Percentiles rank a stretch among this genome's conserved stretches.
These are phyloP conservation scores for Pistacia integerrima DNA, from an alignment of 345 rosid genomes.

Conservation along the genomic window DNA sequence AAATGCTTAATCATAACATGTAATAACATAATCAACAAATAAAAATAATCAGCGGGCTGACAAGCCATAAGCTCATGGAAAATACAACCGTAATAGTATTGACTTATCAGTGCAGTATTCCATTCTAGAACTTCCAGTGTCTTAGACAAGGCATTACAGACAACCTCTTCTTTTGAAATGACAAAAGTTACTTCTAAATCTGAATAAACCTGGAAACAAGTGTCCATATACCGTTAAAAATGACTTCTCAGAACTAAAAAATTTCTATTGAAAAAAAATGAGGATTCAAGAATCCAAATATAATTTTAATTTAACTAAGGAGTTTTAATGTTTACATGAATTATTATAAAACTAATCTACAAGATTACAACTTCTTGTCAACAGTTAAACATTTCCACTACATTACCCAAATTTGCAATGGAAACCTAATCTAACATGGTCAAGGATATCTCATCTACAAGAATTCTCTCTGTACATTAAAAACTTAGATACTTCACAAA, in stretches of 20 bases:
- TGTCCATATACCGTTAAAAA: background rate
- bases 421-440: background rate
- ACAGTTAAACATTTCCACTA: too few relatives aligned
- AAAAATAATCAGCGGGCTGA: constrained; percentile 60
- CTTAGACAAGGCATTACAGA: constrained; percentile 78
- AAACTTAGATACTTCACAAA: background rate
- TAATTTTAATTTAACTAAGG: background rate
- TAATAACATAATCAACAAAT: too few relatives aligned
- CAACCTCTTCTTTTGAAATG: constrained; percentile 63
- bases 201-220: constrained; percentile 77
- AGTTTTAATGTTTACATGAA: background rate
- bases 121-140: constrained; percentile 95
- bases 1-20: too few relatives aligned
- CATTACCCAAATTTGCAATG: too few relatives aligned
- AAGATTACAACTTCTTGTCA: too few relatives aligned
- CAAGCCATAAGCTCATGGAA: constrained; percentile 95
- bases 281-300: background rate
- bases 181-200: constrained; percentile 97
- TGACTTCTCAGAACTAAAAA: too few relatives aligned
- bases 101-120: constrained; percentile 76
- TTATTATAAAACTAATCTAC: background rate
- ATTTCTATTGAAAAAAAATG: too few relatives aligned
- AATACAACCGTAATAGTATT: constrained; percentile 84
- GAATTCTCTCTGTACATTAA: background rate
- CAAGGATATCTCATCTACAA: background rate